Conservation (phyloP, 495 filamentous ascomycete genomes). For the Neohortaea acidophila region DNA sequence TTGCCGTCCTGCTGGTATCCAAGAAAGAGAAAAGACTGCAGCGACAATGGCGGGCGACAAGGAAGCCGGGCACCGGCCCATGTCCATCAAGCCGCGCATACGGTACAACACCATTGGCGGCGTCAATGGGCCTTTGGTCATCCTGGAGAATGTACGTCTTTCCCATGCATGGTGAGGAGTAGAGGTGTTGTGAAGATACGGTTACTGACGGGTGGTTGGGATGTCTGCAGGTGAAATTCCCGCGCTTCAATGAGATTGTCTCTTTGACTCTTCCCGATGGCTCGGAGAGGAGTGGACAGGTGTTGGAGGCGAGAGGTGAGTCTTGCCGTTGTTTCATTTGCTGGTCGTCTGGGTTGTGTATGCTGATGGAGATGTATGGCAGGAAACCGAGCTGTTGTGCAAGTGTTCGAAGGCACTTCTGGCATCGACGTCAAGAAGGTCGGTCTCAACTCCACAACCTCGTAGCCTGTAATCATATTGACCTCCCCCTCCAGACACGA, state of each 20-base stretch:
- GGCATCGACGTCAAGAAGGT: conserved; percentile 99
- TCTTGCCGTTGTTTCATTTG: not conserved
- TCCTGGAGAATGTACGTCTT: conserved; percentile 72
- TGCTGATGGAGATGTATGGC: not conserved
- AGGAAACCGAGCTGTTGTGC: conserved; percentile 86
- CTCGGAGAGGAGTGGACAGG: conserved; percentile 81
- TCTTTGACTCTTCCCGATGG: conserved; percentile 91
- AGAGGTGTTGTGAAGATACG: not conserved
- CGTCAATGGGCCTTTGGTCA: conserved; percentile 93
- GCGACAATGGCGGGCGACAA: conserved; percentile 9
- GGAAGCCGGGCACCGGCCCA: conserved; percentile 44
- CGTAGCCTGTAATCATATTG: not conserved
- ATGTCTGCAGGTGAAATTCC: conserved; percentile 71
- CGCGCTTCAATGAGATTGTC: conserved; percentile 94
- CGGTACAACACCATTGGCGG: conserved; percentile 97
- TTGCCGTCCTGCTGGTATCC: no score
- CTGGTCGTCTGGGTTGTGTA: not conserved
- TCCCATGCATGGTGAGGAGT: no score
- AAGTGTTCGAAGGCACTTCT: conserved; percentile 94
- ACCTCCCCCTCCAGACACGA: conserved; percentile 48
- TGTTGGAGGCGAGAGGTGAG: conserved; percentile 89
- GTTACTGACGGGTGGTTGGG: not conserved
- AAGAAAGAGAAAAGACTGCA: not conserved
- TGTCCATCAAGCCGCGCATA: conserved; percentile 67
- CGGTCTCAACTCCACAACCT: conserved; percentile 5